phyloP scores from a whole-genome alignment of 2,329 filamentous ascomycete species.

The Emmonsiellopsis sp. region DNA sequence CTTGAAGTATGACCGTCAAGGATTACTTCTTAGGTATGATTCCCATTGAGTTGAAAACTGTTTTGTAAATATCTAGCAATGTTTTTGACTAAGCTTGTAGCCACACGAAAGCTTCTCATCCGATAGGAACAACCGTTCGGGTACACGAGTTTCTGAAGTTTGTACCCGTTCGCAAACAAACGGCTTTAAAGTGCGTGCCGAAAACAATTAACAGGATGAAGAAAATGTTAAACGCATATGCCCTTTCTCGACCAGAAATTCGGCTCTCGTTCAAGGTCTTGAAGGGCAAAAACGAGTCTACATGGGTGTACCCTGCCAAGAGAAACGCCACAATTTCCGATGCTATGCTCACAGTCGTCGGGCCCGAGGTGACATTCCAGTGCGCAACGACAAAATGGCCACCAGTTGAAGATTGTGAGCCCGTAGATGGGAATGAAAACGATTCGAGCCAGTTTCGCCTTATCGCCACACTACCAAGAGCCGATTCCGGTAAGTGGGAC shows the following conservation, averaged over 20 bases:
- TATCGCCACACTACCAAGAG: slow-evolving; percentile 41
- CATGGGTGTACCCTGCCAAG: slow-evolving; percentile 52
- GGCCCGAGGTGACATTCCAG: slow-evolving; percentile 43
- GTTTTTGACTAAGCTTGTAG: slow-evolving; percentile 14
- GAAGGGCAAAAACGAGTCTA: slow-evolving; percentile 52
- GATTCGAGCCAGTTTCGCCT: slow-evolving; percentile 14
- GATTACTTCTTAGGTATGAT: slow-evolving; percentile 38
- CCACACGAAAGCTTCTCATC: slow-evolving; percentile 41
- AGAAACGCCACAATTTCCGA: slow-evolving; percentile 39
- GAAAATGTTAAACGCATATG: slow-evolving; percentile 48
- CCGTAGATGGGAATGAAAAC: neutral
- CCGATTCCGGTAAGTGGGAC: slow-evolving; percentile 25
- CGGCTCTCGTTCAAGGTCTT: slow-evolving; percentile 47
- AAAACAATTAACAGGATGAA: slow-evolving; percentile 45
- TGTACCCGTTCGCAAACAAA: slow-evolving; percentile 51
- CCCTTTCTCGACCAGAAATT: slow-evolving; percentile 47
- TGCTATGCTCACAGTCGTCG: slow-evolving; percentile 47
- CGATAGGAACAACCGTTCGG: slow-evolving; percentile 52
- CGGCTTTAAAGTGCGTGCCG: slow-evolving; percentile 40
- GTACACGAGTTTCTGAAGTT: slow-evolving; percentile 47
- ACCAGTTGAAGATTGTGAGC: neutral
- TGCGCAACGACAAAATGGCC: slow-evolving; percentile 31
- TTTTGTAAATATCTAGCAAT: slow-evolving; percentile 14
- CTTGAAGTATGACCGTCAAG: slow-evolving; percentile 42
- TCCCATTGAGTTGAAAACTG: neutral